A percentile compares a stretch with the other conserved stretches of the same genome.
phyloP scores from a whole-genome alignment of 495 filamentous ascomycete species.

The Annulohypoxylon bovei region DNA sequence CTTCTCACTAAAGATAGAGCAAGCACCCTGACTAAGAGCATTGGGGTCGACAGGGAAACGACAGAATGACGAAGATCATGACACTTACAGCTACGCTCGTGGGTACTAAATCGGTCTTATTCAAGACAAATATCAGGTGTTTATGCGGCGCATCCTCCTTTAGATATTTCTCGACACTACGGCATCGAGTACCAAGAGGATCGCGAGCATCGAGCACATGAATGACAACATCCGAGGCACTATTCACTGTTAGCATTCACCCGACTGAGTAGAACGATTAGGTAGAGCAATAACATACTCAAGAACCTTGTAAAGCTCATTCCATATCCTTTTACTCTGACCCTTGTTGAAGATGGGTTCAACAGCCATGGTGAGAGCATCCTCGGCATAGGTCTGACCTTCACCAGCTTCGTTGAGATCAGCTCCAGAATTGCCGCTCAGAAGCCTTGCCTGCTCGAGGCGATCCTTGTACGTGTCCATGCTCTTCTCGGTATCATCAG shows the following conservation, averaged over 20 bases:
- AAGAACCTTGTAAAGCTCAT: constrained; percentile 96
- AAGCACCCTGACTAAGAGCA: constrained; percentile 96
- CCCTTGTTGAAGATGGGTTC: constrained; percentile 95
- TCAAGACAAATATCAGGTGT: constrained; percentile 89
- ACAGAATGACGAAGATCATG: constrained; percentile 17
- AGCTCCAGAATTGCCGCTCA: constrained; percentile 72
- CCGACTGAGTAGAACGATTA: background rate
- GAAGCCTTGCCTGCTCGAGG: constrained; percentile 73
- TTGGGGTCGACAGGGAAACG: constrained; percentile 55
- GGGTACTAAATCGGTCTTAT: constrained; percentile 97
- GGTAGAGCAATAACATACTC: constrained; percentile 60
- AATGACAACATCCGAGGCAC: constrained; percentile 87
- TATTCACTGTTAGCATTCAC: constrained; percentile 19
- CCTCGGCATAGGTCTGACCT: constrained; percentile 58
- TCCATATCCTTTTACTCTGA: constrained; percentile 95
- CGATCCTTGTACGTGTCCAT: constrained; percentile 83
- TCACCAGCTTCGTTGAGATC: constrained; percentile 56
- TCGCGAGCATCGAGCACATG: constrained; percentile 96
- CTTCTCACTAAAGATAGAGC: constrained; percentile 72
- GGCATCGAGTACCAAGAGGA: constrained; percentile 87
- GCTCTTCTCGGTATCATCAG: constrained; percentile 76
- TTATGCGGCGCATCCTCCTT: constrained; percentile 93
- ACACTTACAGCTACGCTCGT: constrained; percentile 90
- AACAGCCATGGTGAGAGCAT: constrained; percentile 71
- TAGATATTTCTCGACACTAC: constrained; percentile 93